Evolutionary conservation across 2,329 filamentous ascomycete species (phyloP), one percentile per base, ranked within the genome.

Genomic region (Penicillium sp.): DNA sequence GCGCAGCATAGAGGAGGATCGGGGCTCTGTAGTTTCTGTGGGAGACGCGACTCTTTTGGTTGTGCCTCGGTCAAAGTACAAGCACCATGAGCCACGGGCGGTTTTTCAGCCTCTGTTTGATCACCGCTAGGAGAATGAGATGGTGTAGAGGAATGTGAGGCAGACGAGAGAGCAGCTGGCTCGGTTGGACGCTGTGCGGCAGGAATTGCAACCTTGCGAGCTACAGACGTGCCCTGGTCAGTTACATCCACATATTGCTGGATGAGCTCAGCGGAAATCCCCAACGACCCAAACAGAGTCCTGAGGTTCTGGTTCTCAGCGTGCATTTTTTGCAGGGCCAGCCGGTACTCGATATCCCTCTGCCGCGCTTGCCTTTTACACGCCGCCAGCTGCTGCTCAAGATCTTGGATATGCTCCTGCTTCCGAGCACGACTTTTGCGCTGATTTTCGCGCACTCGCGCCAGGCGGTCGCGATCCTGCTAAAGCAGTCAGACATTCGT

Each of bases 401-500:
- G 50, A 27, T 72, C 69, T n/a, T 63, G 67, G 36, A 67, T 62
- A 50, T 72, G 63, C 48, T 71, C 67, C 49, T 71, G 70, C 44
- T 63, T 67, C 38, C 62, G 60, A 3, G 70, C 69, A 33, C 70
- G 63, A 44, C 70, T 71, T 40, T 64, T 71, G 30, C 70, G 70
- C 47, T 73, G 70, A 30, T 72, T 73, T 27, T 72, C 70, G 16
- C 70, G 58, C 27, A 73, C 61, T 24, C 70, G 67, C 42, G 81
- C 79, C 30, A 69, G 63, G 50, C 64, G 63, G 27, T 67, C 62
- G 28, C 54, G 42, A 44, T 63, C 60, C 65, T 72, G 43, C 22
- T 24, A 5, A 14, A 27, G 38, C 9, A 46, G 48, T 55, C 33
- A 57, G 54, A 25, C n/a, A 35, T 40, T 22, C 41, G 33, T 16